A percentile compares a stretch with the other conserved stretches of the same genome.
Conservation (phyloP, 352 stramenopile species). For the Phytopythium cucurbitacearum region DNA sequence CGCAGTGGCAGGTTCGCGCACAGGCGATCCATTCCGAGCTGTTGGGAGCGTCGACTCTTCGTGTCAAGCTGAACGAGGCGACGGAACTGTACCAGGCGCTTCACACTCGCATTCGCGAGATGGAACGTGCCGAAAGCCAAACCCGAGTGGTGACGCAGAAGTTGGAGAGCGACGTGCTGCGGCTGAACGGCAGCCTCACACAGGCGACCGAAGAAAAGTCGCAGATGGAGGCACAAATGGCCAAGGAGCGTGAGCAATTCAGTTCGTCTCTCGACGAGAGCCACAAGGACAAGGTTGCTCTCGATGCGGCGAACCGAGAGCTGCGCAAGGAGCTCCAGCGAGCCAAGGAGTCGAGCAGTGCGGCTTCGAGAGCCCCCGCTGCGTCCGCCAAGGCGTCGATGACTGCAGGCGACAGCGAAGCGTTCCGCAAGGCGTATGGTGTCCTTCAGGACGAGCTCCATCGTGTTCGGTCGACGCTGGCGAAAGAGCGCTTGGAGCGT, state of each 20-base stretch:
- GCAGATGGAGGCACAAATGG: slow-evolving; percentile 52
- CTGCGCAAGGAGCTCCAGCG: slow-evolving; percentile 80
- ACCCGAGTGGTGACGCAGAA: slow-evolving; percentile 77
- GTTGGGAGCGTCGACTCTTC: slow-evolving; percentile 51
- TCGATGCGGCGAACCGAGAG: slow-evolving; percentile 69
- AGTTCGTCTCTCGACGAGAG: slow-evolving; percentile 66
- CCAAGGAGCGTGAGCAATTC: slow-evolving; percentile 73
- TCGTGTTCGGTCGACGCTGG: slow-evolving; percentile 38
- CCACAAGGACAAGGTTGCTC: slow-evolving; percentile 74
- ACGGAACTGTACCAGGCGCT: slow-evolving; percentile 62
- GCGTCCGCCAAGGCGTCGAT: slow-evolving; percentile 24
- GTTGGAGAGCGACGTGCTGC: slow-evolving; percentile 66
- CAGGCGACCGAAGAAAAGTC: slow-evolving; percentile 40
- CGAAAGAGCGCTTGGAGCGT: slow-evolving; percentile 55
- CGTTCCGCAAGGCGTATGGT: slow-evolving; percentile 53
- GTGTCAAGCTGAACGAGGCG: slow-evolving; percentile 54
- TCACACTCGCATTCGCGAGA: slow-evolving; percentile 63
- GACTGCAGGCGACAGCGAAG: slow-evolving; percentile 41
- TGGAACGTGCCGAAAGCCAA: slow-evolving; percentile 72
- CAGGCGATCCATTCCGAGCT: slow-evolving; percentile 70
- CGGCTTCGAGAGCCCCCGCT: slow-evolving; percentile 12
- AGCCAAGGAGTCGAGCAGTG: slow-evolving; percentile 38
- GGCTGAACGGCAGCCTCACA: slow-evolving; percentile 14
- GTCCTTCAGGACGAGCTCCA: slow-evolving; percentile 54
- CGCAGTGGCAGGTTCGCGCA: slow-evolving; percentile 72